Conservation (phyloP, 108 stramenopile genomes). For the Heterococcus sp. region DNA sequence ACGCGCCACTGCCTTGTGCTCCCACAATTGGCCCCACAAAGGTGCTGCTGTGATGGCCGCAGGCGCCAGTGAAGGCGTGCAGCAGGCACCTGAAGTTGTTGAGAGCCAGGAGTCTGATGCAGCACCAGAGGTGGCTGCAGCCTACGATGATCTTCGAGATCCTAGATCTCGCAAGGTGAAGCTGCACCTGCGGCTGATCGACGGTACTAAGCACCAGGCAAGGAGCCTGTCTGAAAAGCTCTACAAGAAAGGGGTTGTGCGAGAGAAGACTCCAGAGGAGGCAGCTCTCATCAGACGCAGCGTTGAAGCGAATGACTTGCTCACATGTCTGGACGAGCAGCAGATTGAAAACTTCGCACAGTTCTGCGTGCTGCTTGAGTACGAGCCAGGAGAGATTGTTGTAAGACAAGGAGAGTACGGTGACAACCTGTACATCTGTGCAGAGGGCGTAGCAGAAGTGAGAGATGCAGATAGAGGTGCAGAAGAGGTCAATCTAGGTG, state of each 20-base stretch:
- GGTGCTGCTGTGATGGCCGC: too few relatives aligned
- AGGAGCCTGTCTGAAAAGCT: background rate
- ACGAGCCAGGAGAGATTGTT: slow-evolving; percentile 49
- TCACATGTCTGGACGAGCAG: slow-evolving; percentile 63
- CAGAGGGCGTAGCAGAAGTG: slow-evolving; percentile 16
- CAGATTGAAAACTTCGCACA: slow-evolving; percentile 58
- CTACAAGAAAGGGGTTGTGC: background rate
- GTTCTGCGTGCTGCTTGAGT: slow-evolving; percentile 41
- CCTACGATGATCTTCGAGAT: background rate
- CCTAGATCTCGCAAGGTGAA: background rate
- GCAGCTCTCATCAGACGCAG: slow-evolving; percentile 49
- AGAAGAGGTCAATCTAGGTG: slow-evolving; percentile 46
- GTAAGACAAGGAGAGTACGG: slow-evolving; percentile 59
- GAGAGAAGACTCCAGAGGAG: slow-evolving; percentile 39
- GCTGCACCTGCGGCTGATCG: background rate
- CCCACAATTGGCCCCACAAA: too few relatives aligned
- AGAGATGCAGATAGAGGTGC: slow-evolving; percentile 39
- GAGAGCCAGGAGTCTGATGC: too few relatives aligned
- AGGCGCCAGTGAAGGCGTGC: too few relatives aligned
- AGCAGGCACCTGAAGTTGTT: too few relatives aligned
- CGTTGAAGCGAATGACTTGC: slow-evolving; percentile 50
- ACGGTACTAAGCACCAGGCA: background rate
- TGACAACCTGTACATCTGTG: slow-evolving; percentile 25
- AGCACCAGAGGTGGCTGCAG: too few relatives aligned
- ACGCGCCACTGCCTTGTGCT: too few relatives aligned